Evolutionary conservation across 306 rosid species (phyloP).

Genomic region (Acacia acuminata): DNA sequence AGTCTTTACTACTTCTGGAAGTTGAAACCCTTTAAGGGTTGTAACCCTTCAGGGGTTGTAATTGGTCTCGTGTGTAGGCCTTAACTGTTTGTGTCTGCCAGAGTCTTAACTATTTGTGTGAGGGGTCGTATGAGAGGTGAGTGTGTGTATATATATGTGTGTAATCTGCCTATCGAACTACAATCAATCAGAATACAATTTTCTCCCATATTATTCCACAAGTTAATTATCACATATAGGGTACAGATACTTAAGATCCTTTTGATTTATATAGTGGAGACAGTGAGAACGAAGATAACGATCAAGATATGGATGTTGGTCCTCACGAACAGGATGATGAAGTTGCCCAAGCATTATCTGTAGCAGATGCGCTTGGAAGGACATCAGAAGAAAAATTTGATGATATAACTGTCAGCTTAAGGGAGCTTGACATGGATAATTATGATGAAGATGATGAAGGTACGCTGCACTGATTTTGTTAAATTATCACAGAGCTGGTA

Average conservation of each 20-base stretch:
- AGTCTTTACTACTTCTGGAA: too few relatives aligned
- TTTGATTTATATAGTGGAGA: constrained; percentile 39
- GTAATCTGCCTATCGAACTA: too few relatives aligned
- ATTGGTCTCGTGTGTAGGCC: too few relatives aligned
- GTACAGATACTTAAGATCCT: not conserved
- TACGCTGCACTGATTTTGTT: constrained; percentile 14
- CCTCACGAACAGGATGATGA: constrained; percentile 34
- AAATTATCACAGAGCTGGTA: not conserved
- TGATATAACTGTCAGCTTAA: constrained; percentile 57
- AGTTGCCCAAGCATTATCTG: constrained; percentile 61
- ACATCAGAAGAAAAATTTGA: constrained; percentile 41
- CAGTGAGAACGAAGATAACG: constrained; percentile 45
- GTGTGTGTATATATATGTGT: too few relatives aligned
- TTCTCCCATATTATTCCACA: too few relatives aligned
- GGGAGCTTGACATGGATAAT: constrained; percentile 81
- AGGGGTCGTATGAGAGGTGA: too few relatives aligned
- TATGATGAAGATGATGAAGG: constrained; percentile 88
- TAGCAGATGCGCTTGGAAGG: constrained; percentile 58
- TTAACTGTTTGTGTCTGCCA: too few relatives aligned
- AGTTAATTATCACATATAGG: not conserved
- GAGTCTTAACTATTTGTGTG: too few relatives aligned
- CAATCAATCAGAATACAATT: too few relatives aligned
- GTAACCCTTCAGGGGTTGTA: too few relatives aligned
- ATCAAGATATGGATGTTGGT: constrained; percentile 40
- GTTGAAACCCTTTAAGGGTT: too few relatives aligned